Evolutionary conservation across 768 basidiomycete species (phyloP).

Genomic region (Rhizopogon vinicolor): DNA sequence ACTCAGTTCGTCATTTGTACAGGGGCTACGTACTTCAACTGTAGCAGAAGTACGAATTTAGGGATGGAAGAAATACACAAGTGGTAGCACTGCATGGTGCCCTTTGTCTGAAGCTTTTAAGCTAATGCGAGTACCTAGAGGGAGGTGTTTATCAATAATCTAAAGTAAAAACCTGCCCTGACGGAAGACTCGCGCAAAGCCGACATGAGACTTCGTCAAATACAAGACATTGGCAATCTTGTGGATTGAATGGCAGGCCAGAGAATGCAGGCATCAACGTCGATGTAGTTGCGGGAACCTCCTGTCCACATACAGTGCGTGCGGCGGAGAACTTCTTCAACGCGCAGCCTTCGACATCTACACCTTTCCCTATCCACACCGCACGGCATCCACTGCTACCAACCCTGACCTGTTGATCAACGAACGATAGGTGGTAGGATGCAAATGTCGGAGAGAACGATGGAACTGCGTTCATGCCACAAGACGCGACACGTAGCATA

Average conservation of each 20-base stretch:
- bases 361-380: slow-evolving; percentile 53
- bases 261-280: slow-evolving; percentile 42
- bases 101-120: too few species aligned
- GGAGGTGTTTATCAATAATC: slow-evolving; percentile 18
- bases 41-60: too few species aligned
- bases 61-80: too few species aligned
- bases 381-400: slow-evolving; percentile 39
- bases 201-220: slow-evolving; percentile 56
- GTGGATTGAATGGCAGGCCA: slow-evolving; percentile 47
- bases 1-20: neutral
- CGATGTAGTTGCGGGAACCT: slow-evolving; percentile 21
- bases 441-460: neutral
- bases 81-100: too few species aligned
- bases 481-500: neutral
- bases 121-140: neutral
- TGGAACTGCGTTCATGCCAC: neutral
- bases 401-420: slow-evolving; percentile 12
- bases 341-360: slow-evolving; percentile 31
- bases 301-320: slow-evolving; percentile 11
- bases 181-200: slow-evolving; percentile 45
- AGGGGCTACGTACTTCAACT: neutral
- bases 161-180: slow-evolving; percentile 50
- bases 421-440: neutral
- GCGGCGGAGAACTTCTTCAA: slow-evolving; percentile 50
- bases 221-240: slow-evolving; percentile 39